These are phyloP conservation scores for Paecilomyces formosus DNA, from an alignment of 2,329 filamentous ascomycete genomes.

Conservation along the genomic window DNA sequence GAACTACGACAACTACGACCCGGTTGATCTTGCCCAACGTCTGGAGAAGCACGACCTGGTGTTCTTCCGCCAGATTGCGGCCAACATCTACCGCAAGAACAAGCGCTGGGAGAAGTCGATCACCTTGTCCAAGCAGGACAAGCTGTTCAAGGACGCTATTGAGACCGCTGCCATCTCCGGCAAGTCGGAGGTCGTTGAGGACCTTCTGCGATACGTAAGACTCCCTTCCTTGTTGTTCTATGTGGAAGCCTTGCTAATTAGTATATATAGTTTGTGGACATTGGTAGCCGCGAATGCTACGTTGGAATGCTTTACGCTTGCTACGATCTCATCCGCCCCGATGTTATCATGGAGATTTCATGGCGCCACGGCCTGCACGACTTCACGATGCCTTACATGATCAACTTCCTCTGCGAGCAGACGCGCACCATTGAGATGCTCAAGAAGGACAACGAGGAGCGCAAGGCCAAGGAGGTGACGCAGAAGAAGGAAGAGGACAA, in stretches of 20 bases:
- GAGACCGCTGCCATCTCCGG: slow-evolving; percentile 90
- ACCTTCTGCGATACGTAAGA: slow-evolving; percentile 94
- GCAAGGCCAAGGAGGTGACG: slow-evolving; percentile 62
- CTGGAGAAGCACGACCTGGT: slow-evolving; percentile 96
- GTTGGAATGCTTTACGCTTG: slow-evolving; percentile 99
- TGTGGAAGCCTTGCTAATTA: slow-evolving; percentile 24
- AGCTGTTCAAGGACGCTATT: slow-evolving; percentile 98
- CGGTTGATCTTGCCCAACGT: slow-evolving; percentile 81
- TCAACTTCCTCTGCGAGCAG: slow-evolving; percentile 92
- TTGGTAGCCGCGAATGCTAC: slow-evolving; percentile 97
- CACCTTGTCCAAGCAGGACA: slow-evolving; percentile 94
- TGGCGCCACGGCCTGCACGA: slow-evolving; percentile 93
- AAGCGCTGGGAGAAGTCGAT: slow-evolving; percentile 99
- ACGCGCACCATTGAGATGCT: slow-evolving; percentile 74
- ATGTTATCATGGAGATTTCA: slow-evolving; percentile 89
- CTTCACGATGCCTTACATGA: slow-evolving; percentile 99
- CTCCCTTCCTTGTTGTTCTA: neutral
- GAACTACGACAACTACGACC: slow-evolving; percentile 98
- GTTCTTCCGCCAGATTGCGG: slow-evolving; percentile 98
- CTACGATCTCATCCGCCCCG: slow-evolving; percentile 91
- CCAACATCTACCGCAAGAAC: slow-evolving; percentile 98
- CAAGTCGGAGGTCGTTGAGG: slow-evolving; percentile 89
- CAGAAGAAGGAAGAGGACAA: slow-evolving; percentile 89
- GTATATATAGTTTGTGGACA: slow-evolving; percentile 78
- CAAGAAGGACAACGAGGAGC: slow-evolving; percentile 93